phyloP scores from a whole-genome alignment of 257 asterid genomes.

The Solanum medicagineum region DNA sequence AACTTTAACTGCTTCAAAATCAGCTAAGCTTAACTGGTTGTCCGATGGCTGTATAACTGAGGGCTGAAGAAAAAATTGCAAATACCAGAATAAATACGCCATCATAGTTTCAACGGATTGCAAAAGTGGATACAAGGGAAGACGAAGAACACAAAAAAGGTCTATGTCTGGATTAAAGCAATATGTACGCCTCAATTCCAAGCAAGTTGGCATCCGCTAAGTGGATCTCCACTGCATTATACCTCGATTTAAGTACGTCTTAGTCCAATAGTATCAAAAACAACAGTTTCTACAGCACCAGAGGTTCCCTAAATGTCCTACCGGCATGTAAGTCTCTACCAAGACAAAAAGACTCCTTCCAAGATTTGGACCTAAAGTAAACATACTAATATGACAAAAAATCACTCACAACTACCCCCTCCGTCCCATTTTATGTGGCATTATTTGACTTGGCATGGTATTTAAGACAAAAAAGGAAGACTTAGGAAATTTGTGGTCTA shows the following conservation, averaged over 20 bases:
- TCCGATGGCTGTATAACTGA: conserved; percentile 75
- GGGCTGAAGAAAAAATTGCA: conserved; percentile 35
- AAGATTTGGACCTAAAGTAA: neutral
- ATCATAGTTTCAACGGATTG: neutral
- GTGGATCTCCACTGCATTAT: neutral
- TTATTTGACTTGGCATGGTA: no score
- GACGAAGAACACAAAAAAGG: neutral
- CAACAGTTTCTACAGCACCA: neutral
- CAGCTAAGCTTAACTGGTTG: conserved; percentile 89
- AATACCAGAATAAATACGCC: neutral
- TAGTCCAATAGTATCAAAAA: neutral
- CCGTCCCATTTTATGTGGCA: no score
- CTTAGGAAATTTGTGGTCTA: no score
- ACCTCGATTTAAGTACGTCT: neutral
- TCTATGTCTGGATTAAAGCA: neutral
- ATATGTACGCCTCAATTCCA: neutral
- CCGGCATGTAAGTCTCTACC: neutral
- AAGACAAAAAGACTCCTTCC: neutral
- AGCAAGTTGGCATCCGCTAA: neutral
- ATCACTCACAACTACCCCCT: neutral
- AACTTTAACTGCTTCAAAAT: conserved; percentile 86
- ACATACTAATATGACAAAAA: neutral
- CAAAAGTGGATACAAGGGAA: neutral
- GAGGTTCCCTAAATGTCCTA: neutral
- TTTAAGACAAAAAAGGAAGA: no score